Evolutionary conservation across 768 basidiomycete genomes (phyloP).

Genomic region (Suillus lakei): DNA sequence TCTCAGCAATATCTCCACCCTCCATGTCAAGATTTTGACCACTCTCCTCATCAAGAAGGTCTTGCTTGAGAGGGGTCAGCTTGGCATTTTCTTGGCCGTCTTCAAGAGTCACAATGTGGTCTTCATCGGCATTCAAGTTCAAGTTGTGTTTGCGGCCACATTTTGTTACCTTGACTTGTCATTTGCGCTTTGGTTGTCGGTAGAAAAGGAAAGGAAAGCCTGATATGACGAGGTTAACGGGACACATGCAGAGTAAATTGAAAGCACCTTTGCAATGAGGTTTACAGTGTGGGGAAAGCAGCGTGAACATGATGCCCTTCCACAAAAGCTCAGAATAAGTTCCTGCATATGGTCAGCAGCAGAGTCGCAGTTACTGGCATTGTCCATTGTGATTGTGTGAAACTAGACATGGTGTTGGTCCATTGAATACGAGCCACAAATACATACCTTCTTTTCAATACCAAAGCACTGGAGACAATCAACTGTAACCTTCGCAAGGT

Average conservation of each 20-base stretch:
- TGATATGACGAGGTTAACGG: background rate
- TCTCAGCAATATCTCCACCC: too few species aligned
- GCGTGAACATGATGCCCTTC: conserved; percentile 17
- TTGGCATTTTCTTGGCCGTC: background rate
- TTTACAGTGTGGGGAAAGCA: conserved; percentile 41
- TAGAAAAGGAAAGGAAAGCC: background rate
- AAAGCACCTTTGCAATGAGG: conserved; percentile 36
- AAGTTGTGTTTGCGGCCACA: background rate
- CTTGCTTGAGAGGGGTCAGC: background rate
- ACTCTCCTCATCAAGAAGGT: background rate
- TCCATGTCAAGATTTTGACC: too few species aligned
- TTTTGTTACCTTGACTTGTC: background rate
- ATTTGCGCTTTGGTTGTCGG: background rate
- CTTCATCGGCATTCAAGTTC: too few species aligned
- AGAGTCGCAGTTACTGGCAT: conserved; percentile 36
- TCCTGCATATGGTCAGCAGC: conserved; percentile 25
- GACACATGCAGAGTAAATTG: background rate
- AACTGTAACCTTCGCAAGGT: conserved; percentile 30
- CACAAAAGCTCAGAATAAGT: conserved; percentile 28
- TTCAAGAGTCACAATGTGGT: background rate
- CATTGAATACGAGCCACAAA: background rate
- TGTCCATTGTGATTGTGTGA: conserved; percentile 36
- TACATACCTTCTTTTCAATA: conserved; percentile 30
- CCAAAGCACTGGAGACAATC: conserved; percentile 33
- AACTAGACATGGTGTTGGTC: conserved; percentile 20